phyloP scores from a whole-genome alignment of 768 basidiomycete species.

The Suillus tomentosus region DNA sequence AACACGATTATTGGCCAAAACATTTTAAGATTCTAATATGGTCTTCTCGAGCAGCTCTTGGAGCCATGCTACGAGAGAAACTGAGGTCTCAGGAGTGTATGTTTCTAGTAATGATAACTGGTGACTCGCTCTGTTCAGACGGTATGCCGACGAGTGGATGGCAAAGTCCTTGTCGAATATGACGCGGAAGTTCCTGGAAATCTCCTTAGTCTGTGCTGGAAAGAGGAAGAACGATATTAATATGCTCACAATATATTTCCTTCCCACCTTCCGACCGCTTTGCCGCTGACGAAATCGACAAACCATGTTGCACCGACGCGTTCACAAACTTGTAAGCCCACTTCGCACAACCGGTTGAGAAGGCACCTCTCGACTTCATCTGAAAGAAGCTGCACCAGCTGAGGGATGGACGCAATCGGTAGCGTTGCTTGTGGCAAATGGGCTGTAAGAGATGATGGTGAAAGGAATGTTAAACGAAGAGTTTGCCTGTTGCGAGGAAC shows the following conservation, averaged over 20 bases:
- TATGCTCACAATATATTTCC: slow-evolving; percentile 68
- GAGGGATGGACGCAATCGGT: slow-evolving; percentile 70
- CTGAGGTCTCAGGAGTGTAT: slow-evolving; percentile 34
- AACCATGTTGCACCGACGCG: slow-evolving; percentile 67
- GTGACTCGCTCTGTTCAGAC: slow-evolving; percentile 44
- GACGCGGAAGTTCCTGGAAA: slow-evolving; percentile 64
- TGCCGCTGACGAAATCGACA: slow-evolving; percentile 67
- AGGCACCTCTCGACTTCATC: slow-evolving; percentile 79
- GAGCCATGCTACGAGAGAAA: slow-evolving; percentile 58
- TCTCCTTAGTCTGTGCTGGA: slow-evolving; percentile 7
- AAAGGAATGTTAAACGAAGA: slow-evolving; percentile 71
- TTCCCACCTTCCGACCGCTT: slow-evolving; percentile 75
- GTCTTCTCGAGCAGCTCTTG: slow-evolving; percentile 47
- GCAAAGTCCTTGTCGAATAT: slow-evolving; percentile 49
- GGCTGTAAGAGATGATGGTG: slow-evolving; percentile 76
- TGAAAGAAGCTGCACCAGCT: slow-evolving; percentile 69
- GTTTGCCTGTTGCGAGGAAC: slow-evolving; percentile 58
- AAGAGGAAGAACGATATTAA: background rate
- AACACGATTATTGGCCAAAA: slow-evolving; percentile 15
- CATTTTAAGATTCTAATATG: slow-evolving; percentile 25
- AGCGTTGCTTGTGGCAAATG: slow-evolving; percentile 82
- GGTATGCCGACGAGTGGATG: slow-evolving; percentile 61
- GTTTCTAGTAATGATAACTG: slow-evolving; percentile 46
- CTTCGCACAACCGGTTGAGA: slow-evolving; percentile 65
- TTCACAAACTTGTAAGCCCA: slow-evolving; percentile 60